phyloP scores from a whole-genome alignment of 2,329 filamentous ascomycete genomes.

The Epichloe aotearoae region DNA sequence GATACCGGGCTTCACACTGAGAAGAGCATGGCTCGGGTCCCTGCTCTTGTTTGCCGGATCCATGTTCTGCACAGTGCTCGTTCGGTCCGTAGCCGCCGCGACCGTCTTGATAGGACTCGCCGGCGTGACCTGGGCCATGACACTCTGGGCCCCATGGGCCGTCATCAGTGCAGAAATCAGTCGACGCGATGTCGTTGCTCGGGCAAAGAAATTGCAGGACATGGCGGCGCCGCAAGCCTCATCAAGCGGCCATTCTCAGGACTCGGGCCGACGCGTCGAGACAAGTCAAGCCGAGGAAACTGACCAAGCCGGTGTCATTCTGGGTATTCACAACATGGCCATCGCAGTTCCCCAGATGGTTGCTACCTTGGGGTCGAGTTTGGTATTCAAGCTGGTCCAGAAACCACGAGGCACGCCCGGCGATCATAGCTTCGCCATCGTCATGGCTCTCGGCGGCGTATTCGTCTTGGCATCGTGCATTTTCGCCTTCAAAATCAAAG shows the following conservation, averaged over 20 bases:
- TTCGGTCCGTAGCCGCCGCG: slow-evolving; percentile 55
- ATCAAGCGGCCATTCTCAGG: slow-evolving; percentile 3
- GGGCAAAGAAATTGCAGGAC: slow-evolving; percentile 21
- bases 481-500: slow-evolving; percentile 53
- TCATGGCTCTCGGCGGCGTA: slow-evolving; percentile 70
- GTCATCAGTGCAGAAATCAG: slow-evolving; percentile 90
- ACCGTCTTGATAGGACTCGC: slow-evolving; percentile 69
- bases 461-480: slow-evolving; percentile 67
- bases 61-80: slow-evolving; percentile 75
- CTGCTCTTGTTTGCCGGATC: slow-evolving; percentile 71
- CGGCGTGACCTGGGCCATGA: slow-evolving; percentile 84
- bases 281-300: slow-evolving; percentile 38
- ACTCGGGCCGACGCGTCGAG: slow-evolving; percentile 14
- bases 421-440: slow-evolving; percentile 77
- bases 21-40: slow-evolving; percentile 74
- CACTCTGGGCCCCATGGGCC: slow-evolving; percentile 89
- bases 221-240: not conserved
- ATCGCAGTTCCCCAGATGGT: slow-evolving; percentile 86
- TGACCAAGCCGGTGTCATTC: slow-evolving; percentile 76
- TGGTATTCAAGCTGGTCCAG: slow-evolving; percentile 75
- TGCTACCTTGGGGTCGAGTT: slow-evolving; percentile 70
- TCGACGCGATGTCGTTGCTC: slow-evolving; percentile 53
- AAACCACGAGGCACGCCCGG: slow-evolving; percentile 75
- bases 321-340: slow-evolving; percentile 92
- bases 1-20: slow-evolving; percentile 75